Conservation (phyloP, 257 asterid genomes). For the Rehmannia glutinosa region DNA sequence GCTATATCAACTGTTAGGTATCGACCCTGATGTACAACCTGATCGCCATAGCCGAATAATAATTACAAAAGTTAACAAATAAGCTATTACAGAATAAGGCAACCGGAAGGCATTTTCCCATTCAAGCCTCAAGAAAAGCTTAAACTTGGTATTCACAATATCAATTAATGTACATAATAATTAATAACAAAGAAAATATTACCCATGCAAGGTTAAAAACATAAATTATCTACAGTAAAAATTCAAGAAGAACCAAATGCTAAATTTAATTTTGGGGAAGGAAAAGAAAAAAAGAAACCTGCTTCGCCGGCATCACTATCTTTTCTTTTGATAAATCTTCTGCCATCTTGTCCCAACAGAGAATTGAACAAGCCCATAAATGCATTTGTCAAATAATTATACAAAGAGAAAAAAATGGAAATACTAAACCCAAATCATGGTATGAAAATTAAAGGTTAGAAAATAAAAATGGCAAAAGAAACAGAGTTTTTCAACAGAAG, state of each 20-base stretch:
- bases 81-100: no score
- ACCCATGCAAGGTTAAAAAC: not conserved
- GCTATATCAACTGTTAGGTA: no score
- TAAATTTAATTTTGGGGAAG: not conserved
- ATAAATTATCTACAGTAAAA: not conserved
- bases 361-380: slow-evolving; percentile 56
- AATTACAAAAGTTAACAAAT: no score
- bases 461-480: not conserved
- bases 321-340: slow-evolving; percentile 68
- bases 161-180: no score
- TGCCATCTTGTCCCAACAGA: slow-evolving; percentile 42
- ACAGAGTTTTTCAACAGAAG: not conserved
- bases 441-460: not conserved
- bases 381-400: slow-evolving; percentile 25
- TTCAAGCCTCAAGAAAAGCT: no score
- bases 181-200: not conserved
- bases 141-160: no score
- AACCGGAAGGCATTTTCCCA: no score
- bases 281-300: slow-evolving; percentile 32
- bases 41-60: no score
- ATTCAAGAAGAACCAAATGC: no score
- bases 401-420: not conserved
- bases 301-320: slow-evolving; percentile 90
- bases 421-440: slow-evolving; percentile 3
- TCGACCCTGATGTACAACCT: no score